Evolutionary conservation across 148 eudicot species (phyloP).

Genomic region (Beta vulgaris): DNA sequence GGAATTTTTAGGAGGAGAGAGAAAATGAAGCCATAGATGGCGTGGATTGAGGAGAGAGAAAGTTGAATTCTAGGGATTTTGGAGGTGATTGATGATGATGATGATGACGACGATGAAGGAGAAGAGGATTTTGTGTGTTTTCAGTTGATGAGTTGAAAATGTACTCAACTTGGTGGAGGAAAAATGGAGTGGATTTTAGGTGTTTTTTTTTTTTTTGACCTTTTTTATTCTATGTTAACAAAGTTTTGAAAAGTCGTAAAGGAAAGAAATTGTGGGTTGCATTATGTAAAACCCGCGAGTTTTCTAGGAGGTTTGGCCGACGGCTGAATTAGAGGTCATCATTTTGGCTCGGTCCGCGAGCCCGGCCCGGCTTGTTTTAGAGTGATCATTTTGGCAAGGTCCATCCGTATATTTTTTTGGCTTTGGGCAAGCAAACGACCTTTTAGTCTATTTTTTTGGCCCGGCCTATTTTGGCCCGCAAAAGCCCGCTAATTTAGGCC

Average conservation of each 20-base stretch:
- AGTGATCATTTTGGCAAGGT: no score
- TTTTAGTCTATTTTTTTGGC: no score
- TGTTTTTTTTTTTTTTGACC: no score
- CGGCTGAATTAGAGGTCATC: no score
- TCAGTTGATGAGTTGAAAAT: slow-evolving; percentile 9
- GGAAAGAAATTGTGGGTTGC: not conserved
- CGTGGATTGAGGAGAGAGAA: not conserved
- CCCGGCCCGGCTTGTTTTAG: no score
- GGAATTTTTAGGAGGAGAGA: not conserved
- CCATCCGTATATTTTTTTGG: no score
- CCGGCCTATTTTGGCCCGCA: no score
- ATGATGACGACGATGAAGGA: not conserved
- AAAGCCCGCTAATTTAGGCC: no score
- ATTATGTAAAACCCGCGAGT: not conserved
- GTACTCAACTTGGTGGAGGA: not conserved
- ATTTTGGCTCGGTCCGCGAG: no score
- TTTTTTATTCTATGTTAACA: not conserved
- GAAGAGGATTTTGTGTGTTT: not conserved
- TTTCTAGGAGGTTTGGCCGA: not conserved
- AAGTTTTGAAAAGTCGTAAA: not conserved
- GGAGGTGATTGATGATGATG: not conserved
- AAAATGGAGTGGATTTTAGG: not conserved
- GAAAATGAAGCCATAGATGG: not conserved
- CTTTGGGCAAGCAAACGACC: no score
- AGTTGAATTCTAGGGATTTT: not conserved